Evolutionary conservation across 306 rosid genomes (phyloP).

Genomic region (Medicago truncatula): MtrunA17r5.0-ANR NC_053045.1:5497501-5498000

Average conservation of each 20-base stretch:
- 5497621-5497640: neutral
- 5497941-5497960: neutral
- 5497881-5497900: neutral
- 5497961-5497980: neutral
- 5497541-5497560: conserved; percentile 28
- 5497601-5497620: conserved; percentile 22
- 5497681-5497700: conserved; percentile 11
- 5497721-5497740: neutral
- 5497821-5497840: neutral
- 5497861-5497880: neutral
- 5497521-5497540: too few species aligned
- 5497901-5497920: conserved; percentile 2
- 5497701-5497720: neutral
- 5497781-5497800: neutral
- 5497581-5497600: neutral
- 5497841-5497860: conserved; percentile 4
- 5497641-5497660: conserved; percentile 4
- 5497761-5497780: conserved; percentile 5
- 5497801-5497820: neutral
- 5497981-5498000: neutral
- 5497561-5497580: neutral
- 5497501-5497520: too few species aligned
- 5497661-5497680: neutral
- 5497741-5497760: neutral
- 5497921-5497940: conserved; percentile 2